Conservation (phyloP, 352 stramenopile species). For the Phytopythium aichiense region DNA sequence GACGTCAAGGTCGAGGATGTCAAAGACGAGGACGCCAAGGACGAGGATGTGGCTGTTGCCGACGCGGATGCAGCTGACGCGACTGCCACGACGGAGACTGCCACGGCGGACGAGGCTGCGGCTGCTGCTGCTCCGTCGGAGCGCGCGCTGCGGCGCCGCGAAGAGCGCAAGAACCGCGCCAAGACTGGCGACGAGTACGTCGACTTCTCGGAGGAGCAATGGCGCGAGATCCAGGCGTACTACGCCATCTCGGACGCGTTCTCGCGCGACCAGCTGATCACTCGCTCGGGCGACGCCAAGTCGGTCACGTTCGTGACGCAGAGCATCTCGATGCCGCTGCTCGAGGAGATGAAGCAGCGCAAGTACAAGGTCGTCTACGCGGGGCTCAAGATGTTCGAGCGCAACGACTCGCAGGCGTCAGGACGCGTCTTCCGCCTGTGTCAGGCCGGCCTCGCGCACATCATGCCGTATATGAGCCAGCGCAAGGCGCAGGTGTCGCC, state of each 20-base stretch:
- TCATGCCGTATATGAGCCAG: conserved; percentile 79
- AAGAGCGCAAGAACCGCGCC: conserved; percentile 44
- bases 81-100: conserved; percentile 10
- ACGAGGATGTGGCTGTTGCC: conserved; percentile 9
- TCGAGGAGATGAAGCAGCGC: conserved; percentile 85
- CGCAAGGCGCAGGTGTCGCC: conserved; percentile 60
- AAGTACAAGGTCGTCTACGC: conserved; percentile 89
- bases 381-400: conserved; percentile 91
- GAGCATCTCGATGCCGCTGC: conserved; percentile 75
- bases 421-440: conserved; percentile 86
- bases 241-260: conserved; percentile 75
- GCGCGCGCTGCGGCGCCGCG: conserved; percentile 23
- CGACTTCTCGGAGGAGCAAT: conserved; percentile 56
- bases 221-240: conserved; percentile 59
- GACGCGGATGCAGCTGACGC: neutral
- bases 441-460: conserved; percentile 79
- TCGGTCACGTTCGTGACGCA: conserved; percentile 82
- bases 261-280: conserved; percentile 78
- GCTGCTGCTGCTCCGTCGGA: conserved; percentile 24
- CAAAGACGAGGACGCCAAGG: conserved; percentile 14
- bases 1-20: conserved; percentile 8
- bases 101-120: conserved; percentile 13
- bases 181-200: conserved; percentile 75
- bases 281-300: conserved; percentile 83
- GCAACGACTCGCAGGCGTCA: conserved; percentile 67